A percentile compares a stretch with the other conserved stretches of the same genome.
These are phyloP conservation scores for Apiospora phragmitis DNA, from an alignment of 2,329 filamentous ascomycete species.

Conservation along the genomic window DNA sequence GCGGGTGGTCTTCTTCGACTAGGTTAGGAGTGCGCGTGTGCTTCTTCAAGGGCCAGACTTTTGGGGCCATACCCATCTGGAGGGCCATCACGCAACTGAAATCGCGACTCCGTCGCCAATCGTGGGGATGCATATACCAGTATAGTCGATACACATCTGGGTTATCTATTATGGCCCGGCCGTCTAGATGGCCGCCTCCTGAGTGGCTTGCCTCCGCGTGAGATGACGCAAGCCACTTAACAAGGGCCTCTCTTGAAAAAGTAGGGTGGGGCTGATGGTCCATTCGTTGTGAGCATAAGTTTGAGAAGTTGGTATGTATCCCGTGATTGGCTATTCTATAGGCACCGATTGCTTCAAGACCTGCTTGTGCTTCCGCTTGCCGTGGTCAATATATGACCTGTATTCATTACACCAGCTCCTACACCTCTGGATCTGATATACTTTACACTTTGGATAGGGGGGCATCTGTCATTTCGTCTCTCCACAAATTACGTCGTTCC, in stretches of 20 bases:
- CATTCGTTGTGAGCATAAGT: neutral
- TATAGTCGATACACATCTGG: neutral
- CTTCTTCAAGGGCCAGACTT: neutral
- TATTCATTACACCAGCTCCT: slow-evolving; percentile 8
- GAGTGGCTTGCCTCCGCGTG: slow-evolving; percentile 1
- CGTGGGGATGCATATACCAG: slow-evolving; percentile 1
- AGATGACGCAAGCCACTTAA: slow-evolving; percentile 1
- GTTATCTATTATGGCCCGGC: neutral
- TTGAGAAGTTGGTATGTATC: neutral
- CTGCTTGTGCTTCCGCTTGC: slow-evolving; percentile 15
- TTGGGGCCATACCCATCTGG: neutral
- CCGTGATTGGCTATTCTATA: slow-evolving; percentile 12
- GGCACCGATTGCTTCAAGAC: slow-evolving; percentile 15
- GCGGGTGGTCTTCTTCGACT: neutral
- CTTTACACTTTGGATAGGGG: slow-evolving; percentile 10
- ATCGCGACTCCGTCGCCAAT: slow-evolving; percentile 7
- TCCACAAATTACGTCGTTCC: neutral
- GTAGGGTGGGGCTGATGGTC: neutral
- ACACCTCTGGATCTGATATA: neutral
- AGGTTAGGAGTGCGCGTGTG: neutral
- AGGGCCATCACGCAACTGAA: neutral
- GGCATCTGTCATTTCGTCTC: neutral
- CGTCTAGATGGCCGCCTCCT: neutral
- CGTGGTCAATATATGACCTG: slow-evolving; percentile 9
- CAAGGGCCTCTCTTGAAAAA: neutral